Base-by-base conservation (phyloP, 169 alveolate species). In the Babesia sp. region DNA sequence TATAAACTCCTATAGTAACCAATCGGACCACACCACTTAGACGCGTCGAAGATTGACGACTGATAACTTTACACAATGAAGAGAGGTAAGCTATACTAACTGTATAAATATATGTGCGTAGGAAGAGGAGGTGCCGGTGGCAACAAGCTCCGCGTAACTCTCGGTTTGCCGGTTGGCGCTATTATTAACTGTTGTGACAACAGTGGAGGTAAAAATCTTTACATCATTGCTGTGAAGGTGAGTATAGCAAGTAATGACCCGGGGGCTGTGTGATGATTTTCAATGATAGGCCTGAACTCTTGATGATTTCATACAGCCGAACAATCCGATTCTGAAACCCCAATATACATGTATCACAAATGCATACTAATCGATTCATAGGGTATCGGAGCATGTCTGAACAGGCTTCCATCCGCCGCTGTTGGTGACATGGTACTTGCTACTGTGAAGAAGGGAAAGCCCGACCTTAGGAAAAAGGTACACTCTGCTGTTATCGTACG, bases 361-460 rank as follows among this genome's bases (percentile, higher is more conserved):
- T 31, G 14, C 3, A 22, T 34, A 31, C 11, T 71, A 11, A 58
- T 55, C 36, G 14, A 22, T 20, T 68, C 46, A 20, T 44, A 90
- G 91, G 98, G 98, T 68, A 93, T 93, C 81, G 98, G 98, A 37
- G 97, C 98, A 46, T 95, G 99, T 64, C 91, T 97, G 54, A 97
- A 96, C 90, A 92, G 99, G 84, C 92, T 97, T 64, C 99, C 99
- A 28, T 90, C 98, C 51, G 99, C 99, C 72, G 95, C 99, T n/a
- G 95, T 97, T 31, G 99, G 99, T n/a, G 99, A 98, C 85, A 91
- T 97, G 98, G 98, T 98, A 63, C 84, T 98, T 58, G 96, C 98
- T 48, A 91, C 99, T 20, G 99, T 96, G 84, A 98, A 97, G 91
- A 97, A 98, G 91, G 99, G 99, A 31, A 95, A 95, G 90, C 99